These are phyloP conservation scores for Platanus orientalis DNA, from an alignment of 164 flowering plant species.

Conservation along the genomic window DNA sequence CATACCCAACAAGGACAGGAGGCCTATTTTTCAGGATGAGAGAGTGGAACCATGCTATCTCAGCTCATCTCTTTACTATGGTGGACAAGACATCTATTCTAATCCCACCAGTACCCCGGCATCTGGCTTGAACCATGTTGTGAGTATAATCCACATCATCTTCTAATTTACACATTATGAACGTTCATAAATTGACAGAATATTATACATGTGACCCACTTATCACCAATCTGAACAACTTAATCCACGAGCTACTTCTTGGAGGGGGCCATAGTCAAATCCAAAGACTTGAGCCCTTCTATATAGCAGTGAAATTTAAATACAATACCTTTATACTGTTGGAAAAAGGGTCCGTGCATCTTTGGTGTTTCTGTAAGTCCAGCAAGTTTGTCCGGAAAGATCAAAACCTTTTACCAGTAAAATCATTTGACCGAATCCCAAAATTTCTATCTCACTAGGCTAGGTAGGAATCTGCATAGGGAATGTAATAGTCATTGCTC, in stretches of 20 bases:
- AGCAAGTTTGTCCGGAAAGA: too few species aligned
- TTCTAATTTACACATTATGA: too few species aligned
- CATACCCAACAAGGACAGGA: conserved; percentile 28
- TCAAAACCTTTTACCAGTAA: too few species aligned
- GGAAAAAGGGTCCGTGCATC: too few species aligned
- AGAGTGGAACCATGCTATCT: conserved; percentile 50
- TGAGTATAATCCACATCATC: conserved; percentile 39
- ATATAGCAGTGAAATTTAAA: too few species aligned
- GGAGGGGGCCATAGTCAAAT: too few species aligned
- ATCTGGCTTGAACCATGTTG: conserved; percentile 35
- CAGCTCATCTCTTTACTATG: conserved; percentile 81
- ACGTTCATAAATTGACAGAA: too few species aligned
- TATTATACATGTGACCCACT: not conserved
- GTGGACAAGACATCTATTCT: conserved; percentile 70
- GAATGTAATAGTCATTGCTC: not conserved
- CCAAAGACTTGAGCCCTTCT: too few species aligned
- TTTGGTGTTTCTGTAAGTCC: too few species aligned
- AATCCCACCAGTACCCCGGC: conserved; percentile 29
- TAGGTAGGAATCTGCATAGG: not conserved
- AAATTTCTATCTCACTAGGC: not conserved
- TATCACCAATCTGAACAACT: not conserved
- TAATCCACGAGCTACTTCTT: too few species aligned
- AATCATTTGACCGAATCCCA: too few species aligned
- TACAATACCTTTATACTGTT: too few species aligned
- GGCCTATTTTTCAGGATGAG: conserved; percentile 32